Evolutionary conservation across 2,329 filamentous ascomycete species (phyloP).

Genomic region (Penicillium sp.): DNA sequence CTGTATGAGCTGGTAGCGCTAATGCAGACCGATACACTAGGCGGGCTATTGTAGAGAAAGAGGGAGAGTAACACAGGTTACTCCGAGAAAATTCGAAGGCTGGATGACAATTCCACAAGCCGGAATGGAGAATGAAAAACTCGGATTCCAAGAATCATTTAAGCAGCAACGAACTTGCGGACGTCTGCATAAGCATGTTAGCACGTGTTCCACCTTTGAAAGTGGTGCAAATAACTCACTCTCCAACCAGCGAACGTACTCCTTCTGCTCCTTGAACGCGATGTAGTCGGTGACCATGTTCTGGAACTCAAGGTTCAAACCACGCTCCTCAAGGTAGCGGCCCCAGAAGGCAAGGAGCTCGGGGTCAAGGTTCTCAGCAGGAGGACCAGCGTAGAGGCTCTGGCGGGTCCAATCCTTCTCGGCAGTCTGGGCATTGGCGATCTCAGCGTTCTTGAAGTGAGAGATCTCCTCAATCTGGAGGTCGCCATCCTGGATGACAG

Average conservation of each 20-base stretch:
- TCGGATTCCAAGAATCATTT: conserved; percentile 20
- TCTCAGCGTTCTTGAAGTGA: conserved; percentile 76
- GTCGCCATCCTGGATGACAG: conserved; percentile 79
- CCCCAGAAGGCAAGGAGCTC: conserved; percentile 91
- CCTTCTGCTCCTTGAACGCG: conserved; percentile 96
- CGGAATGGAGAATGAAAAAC: not conserved
- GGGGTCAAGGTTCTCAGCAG: conserved; percentile 92
- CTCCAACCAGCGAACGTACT: conserved; percentile 89
- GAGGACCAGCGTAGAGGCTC: conserved; percentile 83
- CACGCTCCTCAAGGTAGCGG: conserved; percentile 91
- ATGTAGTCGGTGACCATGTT: conserved; percentile 95
- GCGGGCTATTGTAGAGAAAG: conserved; percentile 4
- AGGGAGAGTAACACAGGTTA: not conserved
- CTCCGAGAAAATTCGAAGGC: not conserved
- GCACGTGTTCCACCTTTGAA: conserved; percentile 5
- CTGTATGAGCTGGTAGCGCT: not conserved
- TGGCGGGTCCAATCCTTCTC: conserved; percentile 76
- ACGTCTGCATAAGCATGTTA: conserved; percentile 57
- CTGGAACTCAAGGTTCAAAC: conserved; percentile 82
- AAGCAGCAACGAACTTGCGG: conserved; percentile 80
- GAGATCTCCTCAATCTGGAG: conserved; percentile 89
- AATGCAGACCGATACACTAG: conserved; percentile 2
- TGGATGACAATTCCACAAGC: not conserved
- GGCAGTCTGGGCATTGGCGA: conserved; percentile 74
- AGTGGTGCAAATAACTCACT: conserved; percentile 47